Evolutionary conservation across 192 early-diverging fungal genomes (phyloP).

Genomic region (Radiomyces spectabilis): DNA sequence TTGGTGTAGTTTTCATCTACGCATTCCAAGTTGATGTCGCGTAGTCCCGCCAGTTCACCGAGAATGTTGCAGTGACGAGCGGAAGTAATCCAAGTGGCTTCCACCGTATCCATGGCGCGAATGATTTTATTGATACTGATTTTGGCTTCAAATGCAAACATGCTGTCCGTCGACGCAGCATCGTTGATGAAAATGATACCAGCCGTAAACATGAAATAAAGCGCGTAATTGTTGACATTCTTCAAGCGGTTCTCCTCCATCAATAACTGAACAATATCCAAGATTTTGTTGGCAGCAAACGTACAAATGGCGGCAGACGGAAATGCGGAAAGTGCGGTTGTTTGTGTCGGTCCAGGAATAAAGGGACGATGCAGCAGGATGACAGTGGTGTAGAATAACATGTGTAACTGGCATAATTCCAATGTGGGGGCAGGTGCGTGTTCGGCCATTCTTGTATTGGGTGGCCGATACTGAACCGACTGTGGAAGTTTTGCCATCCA

Average conservation of each 20-base stretch:
- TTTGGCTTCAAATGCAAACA: conserved; percentile 16
- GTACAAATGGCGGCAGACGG: conserved; percentile 19
- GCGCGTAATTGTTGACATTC: conserved; percentile 22
- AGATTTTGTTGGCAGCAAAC: conserved; percentile 18
- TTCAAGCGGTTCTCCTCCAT: conserved; percentile 11
- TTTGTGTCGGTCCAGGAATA: conserved; percentile 24
- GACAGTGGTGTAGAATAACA: conserved; percentile 41
- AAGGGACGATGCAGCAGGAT: conserved; percentile 49
- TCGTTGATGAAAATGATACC: conserved; percentile 30
- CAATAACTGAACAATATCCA: conserved; percentile 24
- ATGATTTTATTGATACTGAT: conserved; percentile 25
- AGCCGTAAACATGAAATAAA: conserved; percentile 26
- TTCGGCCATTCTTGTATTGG: conserved; percentile 17
- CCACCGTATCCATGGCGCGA: conserved; percentile 14
- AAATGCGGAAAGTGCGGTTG: conserved; percentile 3
- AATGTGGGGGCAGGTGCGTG: conserved; percentile 11
- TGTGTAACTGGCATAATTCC: conserved; percentile 32
- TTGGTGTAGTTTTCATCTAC: conserved; percentile 1
- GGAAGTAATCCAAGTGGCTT: conserved; percentile 24
- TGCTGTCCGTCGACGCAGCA: conserved; percentile 13
- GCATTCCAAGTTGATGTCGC: conserved; percentile 20
- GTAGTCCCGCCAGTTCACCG: conserved; percentile 20
- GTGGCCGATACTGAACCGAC: conserved; percentile 18
- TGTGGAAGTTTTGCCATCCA: conserved; percentile 39
- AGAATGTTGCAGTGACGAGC: conserved; percentile 23